Evolutionary conservation across 139 green algal genomes (phyloP).

Genomic region (Auxenochlorella protothecoides): DNA sequence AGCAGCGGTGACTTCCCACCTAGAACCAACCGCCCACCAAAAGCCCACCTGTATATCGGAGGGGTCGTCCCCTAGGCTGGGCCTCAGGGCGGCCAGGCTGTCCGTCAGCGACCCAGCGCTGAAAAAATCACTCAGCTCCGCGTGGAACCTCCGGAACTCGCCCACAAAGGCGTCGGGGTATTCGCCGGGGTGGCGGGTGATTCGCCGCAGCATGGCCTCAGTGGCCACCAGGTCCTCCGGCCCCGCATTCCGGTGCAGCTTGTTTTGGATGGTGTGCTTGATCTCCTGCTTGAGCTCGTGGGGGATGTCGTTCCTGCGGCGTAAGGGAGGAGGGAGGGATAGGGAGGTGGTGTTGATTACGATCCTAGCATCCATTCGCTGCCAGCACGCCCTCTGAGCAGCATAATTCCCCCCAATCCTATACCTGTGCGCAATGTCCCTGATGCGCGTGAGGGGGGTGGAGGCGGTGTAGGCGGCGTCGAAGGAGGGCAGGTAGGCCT

Average conservation of each 20-base stretch:
- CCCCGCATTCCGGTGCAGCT: constrained; percentile 93
- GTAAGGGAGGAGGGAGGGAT: background rate
- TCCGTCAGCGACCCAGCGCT: constrained; percentile 66
- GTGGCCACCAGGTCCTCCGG: constrained; percentile 94
- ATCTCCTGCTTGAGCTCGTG: constrained; percentile 89
- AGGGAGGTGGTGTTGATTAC: background rate
- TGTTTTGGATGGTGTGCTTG: constrained; percentile 99
- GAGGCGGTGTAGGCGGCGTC: constrained; percentile 71
- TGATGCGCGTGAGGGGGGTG: constrained; percentile 89
- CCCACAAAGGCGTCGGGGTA: constrained; percentile 77
- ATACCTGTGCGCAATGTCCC: constrained; percentile 86
- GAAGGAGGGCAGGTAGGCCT: constrained; percentile 82
- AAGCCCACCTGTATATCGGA: constrained; percentile 3
- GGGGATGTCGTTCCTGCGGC: constrained; percentile 61
- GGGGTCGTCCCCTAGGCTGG: constrained; percentile 41
- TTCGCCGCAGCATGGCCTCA: constrained; percentile 75
- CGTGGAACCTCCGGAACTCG: constrained; percentile 80
- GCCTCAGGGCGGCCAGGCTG: constrained; percentile 31
- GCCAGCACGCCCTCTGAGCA: background rate
- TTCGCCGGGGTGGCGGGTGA: constrained; percentile 41
- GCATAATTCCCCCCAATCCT: background rate
- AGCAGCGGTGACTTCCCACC: too few relatives aligned
- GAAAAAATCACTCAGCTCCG: constrained; percentile 95
- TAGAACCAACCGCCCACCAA: background rate
- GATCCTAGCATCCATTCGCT: background rate